Conservation (phyloP, 164 flowering plant genomes). For the Vitis cinerea region DNA sequence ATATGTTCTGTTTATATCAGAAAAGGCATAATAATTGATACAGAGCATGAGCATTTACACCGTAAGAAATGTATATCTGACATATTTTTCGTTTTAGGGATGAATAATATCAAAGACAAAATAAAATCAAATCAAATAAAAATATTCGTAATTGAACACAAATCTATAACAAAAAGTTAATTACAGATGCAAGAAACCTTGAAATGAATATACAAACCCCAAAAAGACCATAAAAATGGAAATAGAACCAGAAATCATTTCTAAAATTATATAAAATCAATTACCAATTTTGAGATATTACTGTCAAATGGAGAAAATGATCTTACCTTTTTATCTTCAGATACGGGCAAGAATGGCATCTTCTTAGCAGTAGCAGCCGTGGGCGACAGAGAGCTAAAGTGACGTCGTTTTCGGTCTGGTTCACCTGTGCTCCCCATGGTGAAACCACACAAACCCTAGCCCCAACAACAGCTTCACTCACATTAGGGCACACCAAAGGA, state of each 20-base stretch:
- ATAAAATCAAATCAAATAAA: no score
- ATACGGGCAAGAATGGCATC: conserved; percentile 48
- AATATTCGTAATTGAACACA: no score
- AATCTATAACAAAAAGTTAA: no score
- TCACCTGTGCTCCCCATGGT: conserved; percentile 91
- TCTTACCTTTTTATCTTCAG: conserved; percentile 84
- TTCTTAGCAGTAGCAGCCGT: conserved; percentile 63
- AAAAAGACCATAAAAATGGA: no score
- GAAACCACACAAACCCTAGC: conserved; percentile 27
- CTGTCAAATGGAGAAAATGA: background rate
- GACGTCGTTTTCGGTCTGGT: conserved; percentile 85
- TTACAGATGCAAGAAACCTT: no score
- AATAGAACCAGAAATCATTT: background rate
- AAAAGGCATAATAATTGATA: no score
- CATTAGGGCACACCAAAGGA: conserved; percentile 4
- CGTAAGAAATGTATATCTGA: no score
- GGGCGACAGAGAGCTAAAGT: conserved; percentile 67
- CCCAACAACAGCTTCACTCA: conserved; percentile 10
- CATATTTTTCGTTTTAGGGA: no score
- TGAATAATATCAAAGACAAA: no score
- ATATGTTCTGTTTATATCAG: no score
- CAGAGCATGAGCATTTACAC: no score
- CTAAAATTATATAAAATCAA: background rate
- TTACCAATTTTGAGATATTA: background rate
- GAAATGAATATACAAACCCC: no score